phyloP scores from a whole-genome alignment of 345 rosid genomes.

The Viola odorata region DNA sequence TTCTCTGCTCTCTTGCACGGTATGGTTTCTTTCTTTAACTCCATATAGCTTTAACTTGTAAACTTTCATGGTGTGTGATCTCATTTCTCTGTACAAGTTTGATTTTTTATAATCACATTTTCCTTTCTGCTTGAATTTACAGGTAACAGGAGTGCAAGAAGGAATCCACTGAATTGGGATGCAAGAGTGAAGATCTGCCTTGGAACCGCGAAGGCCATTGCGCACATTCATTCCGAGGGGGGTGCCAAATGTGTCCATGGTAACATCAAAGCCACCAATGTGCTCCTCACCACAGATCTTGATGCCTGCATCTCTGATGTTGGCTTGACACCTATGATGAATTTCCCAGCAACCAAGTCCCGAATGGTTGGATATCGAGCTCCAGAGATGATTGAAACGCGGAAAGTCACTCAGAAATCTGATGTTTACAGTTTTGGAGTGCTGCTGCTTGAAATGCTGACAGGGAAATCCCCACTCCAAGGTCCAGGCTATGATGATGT shows the following conservation, averaged over 20 bases:
- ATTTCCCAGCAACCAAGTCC: conserved; percentile 40
- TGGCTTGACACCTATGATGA: conserved; percentile 52
- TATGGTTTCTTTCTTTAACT: conserved; percentile 11
- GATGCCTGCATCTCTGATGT: conserved; percentile 63
- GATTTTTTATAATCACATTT: not conserved
- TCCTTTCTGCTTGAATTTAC: not conserved
- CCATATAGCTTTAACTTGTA: not conserved
- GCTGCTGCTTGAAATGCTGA: conserved; percentile 69
- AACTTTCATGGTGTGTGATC: not conserved
- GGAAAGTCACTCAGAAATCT: conserved; percentile 52
- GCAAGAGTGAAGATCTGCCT: conserved; percentile 54
- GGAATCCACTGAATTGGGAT: conserved; percentile 56
- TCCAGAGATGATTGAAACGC: conserved; percentile 65
- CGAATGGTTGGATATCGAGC: conserved; percentile 62
- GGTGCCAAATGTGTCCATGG: conserved; percentile 54
- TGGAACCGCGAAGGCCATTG: conserved; percentile 63
- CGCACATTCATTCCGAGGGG: conserved; percentile 46
- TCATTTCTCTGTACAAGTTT: not conserved
- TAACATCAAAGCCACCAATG: conserved; percentile 68
- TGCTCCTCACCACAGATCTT: conserved; percentile 51
- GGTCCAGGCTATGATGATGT: conserved; percentile 51
- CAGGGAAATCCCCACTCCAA: conserved; percentile 65
- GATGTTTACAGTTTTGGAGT: conserved; percentile 88
- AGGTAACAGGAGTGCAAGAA: conserved; percentile 39
- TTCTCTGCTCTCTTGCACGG: conserved; percentile 63